Conservation (phyloP, 768 basidiomycete species). For the Collybia mongolica region DNA sequence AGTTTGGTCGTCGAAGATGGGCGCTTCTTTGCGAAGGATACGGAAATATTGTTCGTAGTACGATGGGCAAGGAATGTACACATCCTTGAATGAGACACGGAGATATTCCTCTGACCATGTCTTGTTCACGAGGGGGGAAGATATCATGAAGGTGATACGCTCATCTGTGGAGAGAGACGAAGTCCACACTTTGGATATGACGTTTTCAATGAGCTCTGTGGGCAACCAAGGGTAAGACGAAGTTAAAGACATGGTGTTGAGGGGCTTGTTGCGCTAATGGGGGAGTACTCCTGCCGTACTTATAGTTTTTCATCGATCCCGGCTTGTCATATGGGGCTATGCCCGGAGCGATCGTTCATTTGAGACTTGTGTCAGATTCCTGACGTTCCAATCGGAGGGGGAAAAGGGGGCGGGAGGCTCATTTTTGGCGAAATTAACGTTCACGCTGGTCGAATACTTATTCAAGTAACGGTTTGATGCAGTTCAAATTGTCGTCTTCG, state of each 20-base stretch:
- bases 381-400: background rate
- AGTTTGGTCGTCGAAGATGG: background rate
- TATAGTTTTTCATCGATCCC: no score
- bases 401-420: background rate
- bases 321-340: no score
- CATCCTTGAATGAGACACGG: constrained; percentile 13
- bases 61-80: constrained; percentile 14
- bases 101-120: constrained; percentile 15
- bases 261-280: no score
- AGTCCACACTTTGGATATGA: constrained; percentile 14
- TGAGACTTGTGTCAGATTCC: no score
- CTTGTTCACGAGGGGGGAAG: constrained; percentile 17
- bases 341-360: no score
- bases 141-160: constrained; percentile 15
- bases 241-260: no score
- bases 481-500: no score
- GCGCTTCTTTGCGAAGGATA: constrained; percentile 3
- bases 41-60: constrained; percentile 12
- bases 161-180: constrained; percentile 13
- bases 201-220: constrained; percentile 15
- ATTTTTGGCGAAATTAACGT: no score
- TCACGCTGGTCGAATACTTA: no score
- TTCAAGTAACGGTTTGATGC: no score
- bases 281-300: no score
- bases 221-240: constrained; percentile 7